Evolutionary conservation across 768 basidiomycete species (phyloP).

Genomic region (Zangia roseola): DNA sequence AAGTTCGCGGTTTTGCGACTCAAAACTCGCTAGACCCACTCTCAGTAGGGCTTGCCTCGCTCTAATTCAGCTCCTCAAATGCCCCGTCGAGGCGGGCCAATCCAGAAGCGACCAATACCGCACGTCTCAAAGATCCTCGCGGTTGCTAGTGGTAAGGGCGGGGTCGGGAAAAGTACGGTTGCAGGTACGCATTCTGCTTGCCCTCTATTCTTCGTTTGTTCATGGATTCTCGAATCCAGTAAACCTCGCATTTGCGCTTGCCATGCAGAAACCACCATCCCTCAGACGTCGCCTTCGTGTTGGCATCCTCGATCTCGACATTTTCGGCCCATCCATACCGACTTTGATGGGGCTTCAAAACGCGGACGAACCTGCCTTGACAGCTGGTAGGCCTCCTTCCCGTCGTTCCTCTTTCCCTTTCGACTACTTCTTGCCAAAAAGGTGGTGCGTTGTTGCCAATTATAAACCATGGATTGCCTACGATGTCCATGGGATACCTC

Average conservation of each 20-base stretch:
- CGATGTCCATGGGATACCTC: constrained; percentile 98
- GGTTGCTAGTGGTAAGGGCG: constrained; percentile 93
- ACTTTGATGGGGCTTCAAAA: constrained; percentile 88
- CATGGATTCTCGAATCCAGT: constrained; percentile 41
- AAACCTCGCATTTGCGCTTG: constrained; percentile 78
- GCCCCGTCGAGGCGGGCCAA: constrained; percentile 54
- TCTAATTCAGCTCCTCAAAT: constrained; percentile 52
- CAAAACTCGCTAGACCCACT: constrained; percentile 12
- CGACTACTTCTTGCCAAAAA: constrained; percentile 22
- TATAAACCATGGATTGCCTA: constrained; percentile 83
- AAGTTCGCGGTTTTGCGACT: constrained; percentile 10
- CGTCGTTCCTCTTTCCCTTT: background rate
- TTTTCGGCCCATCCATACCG: constrained; percentile 93
- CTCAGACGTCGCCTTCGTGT: constrained; percentile 53
- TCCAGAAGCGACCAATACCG: constrained; percentile 56
- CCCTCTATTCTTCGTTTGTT: background rate
- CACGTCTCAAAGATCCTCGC: constrained; percentile 80
- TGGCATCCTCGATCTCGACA: constrained; percentile 90
- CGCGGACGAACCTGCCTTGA: constrained; percentile 75
- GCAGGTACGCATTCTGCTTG: constrained; percentile 54
- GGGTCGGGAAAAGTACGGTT: constrained; percentile 93
- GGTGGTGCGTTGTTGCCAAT: constrained; percentile 81
- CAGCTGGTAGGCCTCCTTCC: constrained; percentile 48
- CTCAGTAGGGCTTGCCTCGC: constrained; percentile 35
- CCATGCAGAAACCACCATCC: constrained; percentile 38